Evolutionary conservation across 2,329 filamentous ascomycete species (phyloP).

Genomic region (Alternaria sp.): DNA sequence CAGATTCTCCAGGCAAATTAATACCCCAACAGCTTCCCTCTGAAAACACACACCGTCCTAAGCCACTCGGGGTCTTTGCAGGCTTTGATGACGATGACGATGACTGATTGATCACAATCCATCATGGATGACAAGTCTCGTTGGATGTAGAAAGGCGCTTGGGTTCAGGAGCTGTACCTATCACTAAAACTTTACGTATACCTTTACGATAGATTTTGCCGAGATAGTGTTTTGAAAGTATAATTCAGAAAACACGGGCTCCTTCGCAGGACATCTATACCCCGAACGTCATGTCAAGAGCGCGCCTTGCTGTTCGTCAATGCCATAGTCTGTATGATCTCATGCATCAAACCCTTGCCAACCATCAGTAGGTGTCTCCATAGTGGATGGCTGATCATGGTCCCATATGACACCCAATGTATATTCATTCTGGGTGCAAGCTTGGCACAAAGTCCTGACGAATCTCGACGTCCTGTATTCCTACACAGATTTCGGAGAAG

Average conservation of each 20-base stretch:
- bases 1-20: neutral
- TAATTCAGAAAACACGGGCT: neutral
- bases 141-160: neutral
- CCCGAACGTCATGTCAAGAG: neutral
- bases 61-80: slow-evolving; percentile 10
- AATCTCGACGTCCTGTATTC: neutral
- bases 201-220: neutral
- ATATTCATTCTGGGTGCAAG: neutral
- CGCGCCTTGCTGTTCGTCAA: neutral
- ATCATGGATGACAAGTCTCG: neutral
- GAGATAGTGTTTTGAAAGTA: neutral
- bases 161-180: neutral
- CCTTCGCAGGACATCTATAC: neutral
- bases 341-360: neutral
- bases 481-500: neutral
- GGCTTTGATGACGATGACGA: slow-evolving; percentile 12
- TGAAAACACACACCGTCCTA: slow-evolving; percentile 4
- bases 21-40: slow-evolving; percentile 3
- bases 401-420: neutral
- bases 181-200: neutral
- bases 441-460: neutral
- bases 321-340: neutral
- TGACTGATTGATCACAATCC: neutral
- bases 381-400: neutral
- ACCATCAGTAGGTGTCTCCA: neutral